Evolutionary conservation across 352 stramenopile genomes (phyloP).

Genomic region (Discostella stelligera): DNA sequence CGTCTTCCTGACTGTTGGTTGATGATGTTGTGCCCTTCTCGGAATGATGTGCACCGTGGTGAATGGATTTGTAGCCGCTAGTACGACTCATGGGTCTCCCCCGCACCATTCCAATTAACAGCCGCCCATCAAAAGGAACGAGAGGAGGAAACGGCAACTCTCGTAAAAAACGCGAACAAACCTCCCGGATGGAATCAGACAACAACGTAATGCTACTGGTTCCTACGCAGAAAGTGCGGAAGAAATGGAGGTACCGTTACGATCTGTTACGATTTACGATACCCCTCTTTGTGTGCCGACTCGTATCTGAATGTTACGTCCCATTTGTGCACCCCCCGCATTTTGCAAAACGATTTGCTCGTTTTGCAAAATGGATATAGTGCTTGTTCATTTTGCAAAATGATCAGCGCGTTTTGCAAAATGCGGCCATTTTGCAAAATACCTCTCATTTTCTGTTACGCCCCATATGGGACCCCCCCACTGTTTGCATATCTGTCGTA

Average conservation of each 20-base stretch:
- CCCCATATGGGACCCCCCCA: background rate
- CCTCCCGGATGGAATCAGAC: too few species aligned
- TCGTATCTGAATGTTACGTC: too few species aligned
- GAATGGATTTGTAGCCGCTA: background rate
- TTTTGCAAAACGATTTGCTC: background rate
- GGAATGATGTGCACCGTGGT: background rate
- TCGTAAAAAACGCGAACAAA: too few species aligned
- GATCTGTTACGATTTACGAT: too few species aligned
- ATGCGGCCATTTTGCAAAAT: background rate
- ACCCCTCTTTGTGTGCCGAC: too few species aligned
- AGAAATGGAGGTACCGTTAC: too few species aligned
- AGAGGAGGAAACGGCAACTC: too few species aligned
- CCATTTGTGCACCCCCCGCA: background rate
- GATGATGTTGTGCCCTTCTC: background rate
- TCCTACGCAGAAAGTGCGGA: too few species aligned
- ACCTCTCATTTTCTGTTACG: background rate
- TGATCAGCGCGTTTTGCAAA: background rate
- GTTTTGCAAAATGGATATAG: background rate
- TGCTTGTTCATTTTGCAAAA: background rate
- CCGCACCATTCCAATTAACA: too few species aligned
- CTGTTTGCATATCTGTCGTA: background rate
- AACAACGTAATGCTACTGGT: too few species aligned
- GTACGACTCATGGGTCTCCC: background rate
- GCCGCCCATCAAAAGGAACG: too few species aligned
- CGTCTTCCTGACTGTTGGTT: background rate